Conservation (phyloP, 1,139 yeast species). For the Debaryomycetaceae sp. region DNA sequence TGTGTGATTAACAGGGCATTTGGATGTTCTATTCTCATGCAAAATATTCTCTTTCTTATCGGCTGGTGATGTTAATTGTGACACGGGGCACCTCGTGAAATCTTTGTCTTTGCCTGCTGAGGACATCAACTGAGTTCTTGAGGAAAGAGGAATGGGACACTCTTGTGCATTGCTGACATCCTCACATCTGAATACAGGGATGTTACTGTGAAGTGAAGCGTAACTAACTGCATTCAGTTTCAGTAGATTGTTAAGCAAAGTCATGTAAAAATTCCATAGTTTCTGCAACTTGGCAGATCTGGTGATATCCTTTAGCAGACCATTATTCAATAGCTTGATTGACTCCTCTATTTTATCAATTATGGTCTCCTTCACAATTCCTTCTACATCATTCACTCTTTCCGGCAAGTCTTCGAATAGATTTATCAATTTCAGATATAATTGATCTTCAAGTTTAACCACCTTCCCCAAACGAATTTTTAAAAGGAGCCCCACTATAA, state of each 20-base stretch:
- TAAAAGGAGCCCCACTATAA: conserved; percentile 33
- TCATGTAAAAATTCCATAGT: conserved; percentile 42
- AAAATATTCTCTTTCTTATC: conserved; percentile 2
- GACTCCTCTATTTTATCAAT: not conserved
- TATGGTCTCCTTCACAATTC: not conserved
- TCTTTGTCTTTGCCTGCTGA: conserved; percentile 4
- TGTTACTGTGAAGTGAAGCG: conserved; percentile 33
- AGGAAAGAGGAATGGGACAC: conserved; percentile 13
- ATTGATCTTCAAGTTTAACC: not conserved
- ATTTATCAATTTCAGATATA: not conserved
- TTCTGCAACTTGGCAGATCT: conserved; percentile 27
- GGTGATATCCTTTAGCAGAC: conserved; percentile 15
- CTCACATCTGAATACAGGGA: conserved; percentile 24
- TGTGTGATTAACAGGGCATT: not conserved
- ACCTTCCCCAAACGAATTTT: conserved; percentile 19
- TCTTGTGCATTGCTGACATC: conserved; percentile 7
- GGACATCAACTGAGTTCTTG: not conserved
- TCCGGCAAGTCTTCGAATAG: not conserved
- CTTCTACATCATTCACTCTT: not conserved
- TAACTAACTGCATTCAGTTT: conserved; percentile 28
- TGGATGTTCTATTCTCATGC: not conserved
- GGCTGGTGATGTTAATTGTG: conserved; percentile 27
- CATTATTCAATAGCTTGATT: conserved; percentile 4
- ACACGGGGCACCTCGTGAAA: conserved; percentile 27
- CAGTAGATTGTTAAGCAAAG: conserved; percentile 30